A percentile compares a stretch with the other conserved stretches of the same genome.
Conservation (phyloP, 2,329 filamentous ascomycete species). For the Pestalotiopsis sp. region DNA sequence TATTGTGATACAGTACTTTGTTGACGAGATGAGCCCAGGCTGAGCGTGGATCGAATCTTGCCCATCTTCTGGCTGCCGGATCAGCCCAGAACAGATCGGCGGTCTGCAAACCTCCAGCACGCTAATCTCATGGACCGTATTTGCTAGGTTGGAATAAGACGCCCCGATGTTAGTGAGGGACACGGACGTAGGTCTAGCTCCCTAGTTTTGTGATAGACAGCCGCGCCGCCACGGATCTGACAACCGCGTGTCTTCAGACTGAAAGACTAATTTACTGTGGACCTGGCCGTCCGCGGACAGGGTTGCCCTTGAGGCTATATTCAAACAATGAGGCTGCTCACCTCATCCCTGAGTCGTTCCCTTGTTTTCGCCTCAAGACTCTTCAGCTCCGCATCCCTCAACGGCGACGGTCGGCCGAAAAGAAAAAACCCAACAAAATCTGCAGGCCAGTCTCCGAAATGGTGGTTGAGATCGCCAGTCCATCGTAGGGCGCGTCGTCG, state of each 20-base stretch:
- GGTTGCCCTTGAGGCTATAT: background rate
- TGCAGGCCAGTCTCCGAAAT: background rate
- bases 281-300: background rate
- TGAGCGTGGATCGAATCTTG: background rate
- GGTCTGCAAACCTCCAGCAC: background rate
- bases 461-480: background rate
- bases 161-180: background rate
- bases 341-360: background rate
- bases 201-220: background rate
- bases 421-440: background rate
- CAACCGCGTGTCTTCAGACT: background rate
- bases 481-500: background rate
- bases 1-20: background rate
- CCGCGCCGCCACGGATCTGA: background rate
- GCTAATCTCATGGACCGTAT: background rate
- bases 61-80: background rate
- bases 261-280: background rate
- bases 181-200: background rate
- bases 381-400: background rate
- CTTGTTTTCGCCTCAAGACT: background rate
- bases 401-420: background rate
- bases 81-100: background rate
- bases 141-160: background rate
- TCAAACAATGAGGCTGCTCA: background rate
- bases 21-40: background rate